Conservation (phyloP, 2,329 filamentous ascomycete genomes). For the Phialophora macrospora region DNA sequence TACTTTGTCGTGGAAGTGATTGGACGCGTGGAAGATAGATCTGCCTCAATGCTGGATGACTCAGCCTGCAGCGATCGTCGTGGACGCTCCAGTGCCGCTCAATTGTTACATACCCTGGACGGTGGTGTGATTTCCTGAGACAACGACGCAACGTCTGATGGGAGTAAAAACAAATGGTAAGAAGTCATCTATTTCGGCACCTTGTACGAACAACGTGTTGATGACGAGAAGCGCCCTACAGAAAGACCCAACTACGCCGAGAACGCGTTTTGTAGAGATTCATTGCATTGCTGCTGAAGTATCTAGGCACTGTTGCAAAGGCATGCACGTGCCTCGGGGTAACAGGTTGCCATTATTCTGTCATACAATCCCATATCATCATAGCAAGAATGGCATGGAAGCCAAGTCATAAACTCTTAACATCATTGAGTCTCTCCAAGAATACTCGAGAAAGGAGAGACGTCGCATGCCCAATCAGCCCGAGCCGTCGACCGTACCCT, state of each 20-base stretch:
- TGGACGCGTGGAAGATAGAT: constrained; percentile 9
- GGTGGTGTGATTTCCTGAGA: background rate
- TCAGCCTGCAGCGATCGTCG: constrained; percentile 5
- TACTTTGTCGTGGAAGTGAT: constrained; percentile 12
- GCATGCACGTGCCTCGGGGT: constrained; percentile 14
- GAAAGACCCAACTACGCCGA: background rate
- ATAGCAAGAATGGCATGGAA: constrained; percentile 25
- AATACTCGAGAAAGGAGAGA: background rate
- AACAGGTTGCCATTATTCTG: constrained; percentile 27
- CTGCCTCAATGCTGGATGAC: constrained; percentile 10
- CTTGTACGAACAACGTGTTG: background rate
- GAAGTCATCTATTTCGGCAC: background rate
- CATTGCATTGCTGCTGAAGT: constrained; percentile 35
- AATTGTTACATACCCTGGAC: background rate
- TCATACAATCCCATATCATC: constrained; percentile 36
- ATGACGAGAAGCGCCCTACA: background rate
- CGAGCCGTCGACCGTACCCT: background rate
- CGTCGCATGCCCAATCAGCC: background rate
- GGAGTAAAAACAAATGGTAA: background rate
- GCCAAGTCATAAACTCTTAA: constrained; percentile 35
- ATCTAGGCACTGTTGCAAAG: constrained; percentile 23
- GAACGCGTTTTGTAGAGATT: background rate
- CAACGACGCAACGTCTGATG: background rate
- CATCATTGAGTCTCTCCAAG: constrained; percentile 26
- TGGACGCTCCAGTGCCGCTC: background rate